A percentile compares a stretch with the other conserved stretches of the same genome.
Conservation (phyloP, 345 rosid genomes). For the Geranium rotundifolium region DNA sequence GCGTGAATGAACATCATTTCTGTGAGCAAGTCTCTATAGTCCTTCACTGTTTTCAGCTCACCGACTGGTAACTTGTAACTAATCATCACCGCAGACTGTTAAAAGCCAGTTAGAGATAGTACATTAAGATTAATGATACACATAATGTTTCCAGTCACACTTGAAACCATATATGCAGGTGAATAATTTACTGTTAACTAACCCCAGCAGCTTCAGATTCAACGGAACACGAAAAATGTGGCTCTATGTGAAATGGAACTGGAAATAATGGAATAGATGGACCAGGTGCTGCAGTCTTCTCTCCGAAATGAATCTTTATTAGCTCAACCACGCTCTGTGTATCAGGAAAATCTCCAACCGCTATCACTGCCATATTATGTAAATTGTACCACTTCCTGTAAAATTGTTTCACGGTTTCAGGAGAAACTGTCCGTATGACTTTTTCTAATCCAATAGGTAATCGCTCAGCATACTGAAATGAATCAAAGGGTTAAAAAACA, state of each 20-base stretch:
- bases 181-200: conserved; percentile 18
- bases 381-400: conserved; percentile 78
- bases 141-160: not conserved
- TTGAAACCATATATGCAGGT: not conserved
- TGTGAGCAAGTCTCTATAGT: conserved; percentile 64
- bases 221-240: conserved; percentile 69
- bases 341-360: conserved; percentile 88
- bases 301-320: conserved; percentile 64
- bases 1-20: conserved; percentile 78
- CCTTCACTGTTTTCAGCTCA: conserved; percentile 66
- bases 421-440: conserved; percentile 70
- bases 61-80: conserved; percentile 69
- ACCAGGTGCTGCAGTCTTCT: conserved; percentile 32
- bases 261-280: conserved; percentile 43
- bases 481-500: conserved; percentile 6
- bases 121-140: conserved; percentile 7
- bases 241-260: conserved; percentile 72
- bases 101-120: conserved; percentile 13
- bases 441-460: conserved; percentile 85
- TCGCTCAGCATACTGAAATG: conserved; percentile 82
- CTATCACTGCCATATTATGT: conserved; percentile 80
- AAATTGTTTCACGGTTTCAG: conserved; percentile 60
- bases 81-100: conserved; percentile 77
- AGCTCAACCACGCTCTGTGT: conserved; percentile 78
- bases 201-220: conserved; percentile 96